Conservation (phyloP, 2,329 filamentous ascomycete species). For the Calonectria hawksworthii region DNA sequence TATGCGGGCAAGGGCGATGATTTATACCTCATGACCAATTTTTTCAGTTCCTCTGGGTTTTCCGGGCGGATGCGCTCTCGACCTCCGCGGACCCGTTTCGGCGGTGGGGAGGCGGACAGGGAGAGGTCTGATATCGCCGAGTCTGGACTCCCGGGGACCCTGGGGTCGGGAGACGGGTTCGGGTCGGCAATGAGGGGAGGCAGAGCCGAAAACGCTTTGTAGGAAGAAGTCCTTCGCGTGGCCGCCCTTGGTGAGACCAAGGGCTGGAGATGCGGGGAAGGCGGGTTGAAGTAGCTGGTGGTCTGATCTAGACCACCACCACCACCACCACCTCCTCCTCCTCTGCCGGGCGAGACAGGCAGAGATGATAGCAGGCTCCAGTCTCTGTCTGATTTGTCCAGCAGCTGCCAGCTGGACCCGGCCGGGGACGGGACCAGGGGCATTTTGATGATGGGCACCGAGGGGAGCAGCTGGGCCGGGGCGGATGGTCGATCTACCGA, state of each 20-base stretch:
- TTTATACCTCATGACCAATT: background rate
- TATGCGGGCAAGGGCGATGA: background rate
- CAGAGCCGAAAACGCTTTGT: background rate
- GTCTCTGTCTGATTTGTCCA: background rate
- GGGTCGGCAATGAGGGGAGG: background rate
- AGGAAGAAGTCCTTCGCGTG: no score
- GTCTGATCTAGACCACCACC: no score
- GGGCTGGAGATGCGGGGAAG: background rate
- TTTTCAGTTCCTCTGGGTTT: background rate
- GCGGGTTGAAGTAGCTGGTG: background rate
- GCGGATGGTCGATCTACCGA: background rate
- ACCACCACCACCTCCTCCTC: no score
- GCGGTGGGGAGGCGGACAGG: background rate
- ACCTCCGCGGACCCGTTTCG: background rate
- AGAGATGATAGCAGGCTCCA: background rate
- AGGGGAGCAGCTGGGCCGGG: background rate
- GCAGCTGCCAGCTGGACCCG: conserved; percentile 25
- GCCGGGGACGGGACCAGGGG: background rate
- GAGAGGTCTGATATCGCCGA: conserved; percentile 26
- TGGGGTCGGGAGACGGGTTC: background rate
- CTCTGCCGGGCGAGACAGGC: background rate
- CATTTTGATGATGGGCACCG: background rate
- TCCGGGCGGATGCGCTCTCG: background rate
- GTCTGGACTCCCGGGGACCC: conserved; percentile 1
- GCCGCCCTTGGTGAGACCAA: background rate